Conservation (phyloP, 164 flowering plant genomes). For the Platanus orientalis region DNA sequence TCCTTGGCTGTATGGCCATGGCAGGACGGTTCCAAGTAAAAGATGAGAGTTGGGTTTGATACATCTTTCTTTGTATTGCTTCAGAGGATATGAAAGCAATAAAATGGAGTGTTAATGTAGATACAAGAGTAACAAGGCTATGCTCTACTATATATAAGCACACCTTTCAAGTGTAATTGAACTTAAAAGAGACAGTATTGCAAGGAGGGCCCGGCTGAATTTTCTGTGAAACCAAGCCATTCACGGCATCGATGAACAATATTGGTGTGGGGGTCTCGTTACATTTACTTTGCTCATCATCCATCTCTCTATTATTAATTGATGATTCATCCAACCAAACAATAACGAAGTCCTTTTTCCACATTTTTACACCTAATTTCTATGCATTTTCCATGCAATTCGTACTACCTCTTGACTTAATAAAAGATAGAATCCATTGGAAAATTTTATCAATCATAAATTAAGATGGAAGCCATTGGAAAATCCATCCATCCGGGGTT, state of each 20-base stretch:
- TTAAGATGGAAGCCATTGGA: no score
- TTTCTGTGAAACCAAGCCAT: constrained; percentile 4
- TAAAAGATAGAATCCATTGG: neutral
- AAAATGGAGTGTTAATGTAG: neutral
- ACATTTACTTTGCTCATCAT: neutral
- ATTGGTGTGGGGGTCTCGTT: no score
- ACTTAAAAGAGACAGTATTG: neutral
- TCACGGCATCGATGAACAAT: no score
- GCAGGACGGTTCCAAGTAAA: constrained; percentile 6
- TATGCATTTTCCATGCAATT: neutral
- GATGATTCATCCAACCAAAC: no score
- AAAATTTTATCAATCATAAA: no score
- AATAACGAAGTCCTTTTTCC: neutral
- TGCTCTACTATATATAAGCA: constrained; percentile 6
- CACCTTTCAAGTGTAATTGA: no score
- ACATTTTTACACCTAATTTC: constrained; percentile 4
- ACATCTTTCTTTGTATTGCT: neutral
- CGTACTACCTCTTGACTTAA: neutral
- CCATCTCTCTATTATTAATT: neutral
- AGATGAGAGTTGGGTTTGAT: constrained; percentile 11
- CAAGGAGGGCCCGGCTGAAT: neutral
- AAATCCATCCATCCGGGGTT: no score
- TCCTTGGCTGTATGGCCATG: neutral
- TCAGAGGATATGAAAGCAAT: no score
- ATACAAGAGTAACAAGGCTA: no score